These are phyloP conservation scores for Mayamaea pseudoterrestris DNA, from an alignment of 108 stramenopile genomes.

Conservation along the genomic window DNA sequence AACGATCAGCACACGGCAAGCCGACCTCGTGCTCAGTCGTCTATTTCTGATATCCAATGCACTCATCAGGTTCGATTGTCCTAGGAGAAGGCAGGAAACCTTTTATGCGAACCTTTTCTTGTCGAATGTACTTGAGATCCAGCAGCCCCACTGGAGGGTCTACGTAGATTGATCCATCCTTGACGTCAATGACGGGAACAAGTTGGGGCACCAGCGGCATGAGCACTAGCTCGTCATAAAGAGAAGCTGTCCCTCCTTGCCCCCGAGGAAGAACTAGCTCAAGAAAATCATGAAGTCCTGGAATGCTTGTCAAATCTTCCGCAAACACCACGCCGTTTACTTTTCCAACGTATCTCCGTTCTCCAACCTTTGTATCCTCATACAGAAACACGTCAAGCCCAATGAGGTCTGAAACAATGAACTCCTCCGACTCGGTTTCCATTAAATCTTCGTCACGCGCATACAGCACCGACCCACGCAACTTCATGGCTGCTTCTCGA, in stretches of 20 bases:
- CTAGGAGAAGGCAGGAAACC: conserved; percentile 45
- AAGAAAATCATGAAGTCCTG: conserved; percentile 67
- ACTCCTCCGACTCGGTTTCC: conserved; percentile 37
- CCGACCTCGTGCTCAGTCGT: no score
- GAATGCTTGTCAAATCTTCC: conserved; percentile 69
- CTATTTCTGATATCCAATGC: no score
- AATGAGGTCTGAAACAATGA: conserved; percentile 60
- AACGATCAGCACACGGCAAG: no score
- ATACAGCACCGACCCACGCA: conserved; percentile 55
- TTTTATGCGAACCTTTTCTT: conserved; percentile 57
- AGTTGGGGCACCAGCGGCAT: conserved; percentile 73
- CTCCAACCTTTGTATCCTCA: conserved; percentile 9
- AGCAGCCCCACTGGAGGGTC: conserved; percentile 61
- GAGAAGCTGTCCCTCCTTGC: conserved; percentile 11
- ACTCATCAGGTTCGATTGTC: no score
- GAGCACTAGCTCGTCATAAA: conserved; percentile 50
- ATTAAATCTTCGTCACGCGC: conserved; percentile 25
- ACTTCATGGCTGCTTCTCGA: conserved; percentile 36
- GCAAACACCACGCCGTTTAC: conserved; percentile 62
- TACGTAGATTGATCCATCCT: conserved; percentile 31
- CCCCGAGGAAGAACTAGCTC: conserved; percentile 39
- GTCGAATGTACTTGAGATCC: conserved; percentile 60
- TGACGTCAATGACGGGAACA: conserved; percentile 49
- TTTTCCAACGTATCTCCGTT: conserved; percentile 44
- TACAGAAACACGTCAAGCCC: conserved; percentile 53